A percentile compares a stretch with the other conserved stretches of the same genome.
These are phyloP conservation scores for Pythium rishiriense DNA, from an alignment of 352 stramenopile genomes.

Conservation along the genomic window DNA sequence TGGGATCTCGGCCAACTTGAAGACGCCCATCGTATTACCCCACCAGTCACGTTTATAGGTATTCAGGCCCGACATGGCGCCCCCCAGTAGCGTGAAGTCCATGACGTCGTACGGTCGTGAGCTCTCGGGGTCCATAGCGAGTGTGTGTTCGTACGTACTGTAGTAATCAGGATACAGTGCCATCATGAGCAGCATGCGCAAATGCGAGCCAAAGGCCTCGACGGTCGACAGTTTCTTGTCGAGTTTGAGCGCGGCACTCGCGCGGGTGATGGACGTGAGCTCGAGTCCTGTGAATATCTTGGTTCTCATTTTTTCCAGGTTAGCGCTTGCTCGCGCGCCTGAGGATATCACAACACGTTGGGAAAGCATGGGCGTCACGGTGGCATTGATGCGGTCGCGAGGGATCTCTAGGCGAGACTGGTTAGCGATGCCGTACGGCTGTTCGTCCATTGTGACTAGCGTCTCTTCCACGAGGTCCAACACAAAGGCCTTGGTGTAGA, in stretches of 20 bases:
- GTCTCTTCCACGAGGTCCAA: constrained; percentile 30
- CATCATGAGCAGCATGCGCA: constrained; percentile 37
- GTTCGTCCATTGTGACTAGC: constrained; percentile 2
- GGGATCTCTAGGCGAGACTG: neutral
- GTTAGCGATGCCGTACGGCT: constrained; percentile 8
- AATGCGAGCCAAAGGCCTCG: constrained; percentile 21
- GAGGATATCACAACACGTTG: constrained; percentile 27
- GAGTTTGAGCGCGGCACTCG: constrained; percentile 23
- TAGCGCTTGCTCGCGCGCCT: constrained; percentile 11
- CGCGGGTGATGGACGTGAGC: constrained; percentile 22
- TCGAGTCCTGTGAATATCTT: constrained; percentile 15
- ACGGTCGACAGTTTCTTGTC: constrained; percentile 31
- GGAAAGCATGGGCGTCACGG: constrained; percentile 10
- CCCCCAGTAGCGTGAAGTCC: constrained; percentile 27
- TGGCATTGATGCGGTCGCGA: constrained; percentile 19
- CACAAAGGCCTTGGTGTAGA: constrained; percentile 36
- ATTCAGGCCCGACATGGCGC: constrained; percentile 35
- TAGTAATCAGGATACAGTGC: constrained; percentile 38
- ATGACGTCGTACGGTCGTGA: constrained; percentile 22
- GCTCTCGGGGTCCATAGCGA: neutral
- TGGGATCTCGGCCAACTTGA: constrained; percentile 32
- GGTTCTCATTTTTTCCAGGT: constrained; percentile 5
- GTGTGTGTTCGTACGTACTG: constrained; percentile 23
- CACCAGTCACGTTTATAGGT: constrained; percentile 37
- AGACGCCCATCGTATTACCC: constrained; percentile 39